phyloP scores from a whole-genome alignment of 352 stramenopile genomes.

The Pythium periplocum region DNA sequence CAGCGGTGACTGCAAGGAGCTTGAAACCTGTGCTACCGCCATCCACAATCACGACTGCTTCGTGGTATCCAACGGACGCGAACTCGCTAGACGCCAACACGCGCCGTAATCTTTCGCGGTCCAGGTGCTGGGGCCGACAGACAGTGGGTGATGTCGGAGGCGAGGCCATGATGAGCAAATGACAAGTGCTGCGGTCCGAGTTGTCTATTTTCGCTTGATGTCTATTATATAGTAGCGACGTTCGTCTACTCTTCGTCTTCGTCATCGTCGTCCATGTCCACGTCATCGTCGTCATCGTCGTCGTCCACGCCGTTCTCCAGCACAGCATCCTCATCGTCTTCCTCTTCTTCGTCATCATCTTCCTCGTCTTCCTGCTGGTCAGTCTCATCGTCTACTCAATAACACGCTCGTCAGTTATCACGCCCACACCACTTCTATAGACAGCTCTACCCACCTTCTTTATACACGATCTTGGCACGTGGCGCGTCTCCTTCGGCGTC shows the following conservation, averaged over 20 bases:
- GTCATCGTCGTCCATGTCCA: conserved; percentile 21
- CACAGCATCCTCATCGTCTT: conserved; percentile 30
- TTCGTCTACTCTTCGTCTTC: conserved; percentile 26
- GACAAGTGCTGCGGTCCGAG: too few species aligned
- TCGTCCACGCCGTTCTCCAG: conserved; percentile 34
- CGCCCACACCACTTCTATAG: background rate
- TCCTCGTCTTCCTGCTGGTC: conserved; percentile 19
- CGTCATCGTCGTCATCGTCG: conserved; percentile 40
- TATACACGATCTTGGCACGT: conserved; percentile 57
- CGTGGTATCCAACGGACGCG: conserved; percentile 38
- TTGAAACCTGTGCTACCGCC: conserved; percentile 26
- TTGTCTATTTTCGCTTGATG: too few species aligned
- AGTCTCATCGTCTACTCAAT: conserved; percentile 16
- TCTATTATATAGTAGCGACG: conserved; percentile 34
- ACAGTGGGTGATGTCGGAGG: conserved; percentile 31
- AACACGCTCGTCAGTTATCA: background rate
- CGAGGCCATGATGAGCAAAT: background rate
- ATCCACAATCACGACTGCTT: conserved; percentile 42
- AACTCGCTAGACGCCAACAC: conserved; percentile 30
- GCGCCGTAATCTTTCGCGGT: conserved; percentile 43
- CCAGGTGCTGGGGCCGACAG: conserved; percentile 46
- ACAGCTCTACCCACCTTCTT: conserved; percentile 31
- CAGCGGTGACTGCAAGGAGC: conserved; percentile 39
- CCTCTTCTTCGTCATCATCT: conserved; percentile 15
- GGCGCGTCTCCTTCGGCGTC: conserved; percentile 36